A percentile compares a stretch with the other conserved stretches of the same genome.
These are phyloP conservation scores for Trichoderma gracile DNA, from an alignment of 2,329 filamentous ascomycete genomes.

Conservation along the genomic window DNA sequence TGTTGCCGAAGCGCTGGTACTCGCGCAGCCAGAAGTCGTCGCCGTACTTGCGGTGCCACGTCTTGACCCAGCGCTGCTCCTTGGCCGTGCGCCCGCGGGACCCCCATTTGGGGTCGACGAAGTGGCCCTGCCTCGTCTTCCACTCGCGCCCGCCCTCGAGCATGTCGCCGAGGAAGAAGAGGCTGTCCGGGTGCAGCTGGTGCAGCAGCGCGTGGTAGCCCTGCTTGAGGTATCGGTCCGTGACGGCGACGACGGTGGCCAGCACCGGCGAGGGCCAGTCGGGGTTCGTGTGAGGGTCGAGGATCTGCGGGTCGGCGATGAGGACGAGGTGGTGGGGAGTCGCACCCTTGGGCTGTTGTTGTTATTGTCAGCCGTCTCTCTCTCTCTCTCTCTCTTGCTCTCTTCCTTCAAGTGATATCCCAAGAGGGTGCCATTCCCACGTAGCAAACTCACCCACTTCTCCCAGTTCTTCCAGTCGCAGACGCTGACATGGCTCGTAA, in stretches of 20 bases:
- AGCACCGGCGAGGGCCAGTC: constrained; percentile 66
- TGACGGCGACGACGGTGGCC: constrained; percentile 60
- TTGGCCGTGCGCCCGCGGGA: constrained; percentile 48
- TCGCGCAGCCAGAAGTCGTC: constrained; percentile 84
- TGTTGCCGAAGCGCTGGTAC: constrained; percentile 79
- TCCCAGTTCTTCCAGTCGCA: constrained; percentile 92
- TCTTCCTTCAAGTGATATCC: too few species aligned
- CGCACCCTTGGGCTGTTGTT: constrained; percentile 67
- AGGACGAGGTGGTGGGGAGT: constrained; percentile 82
- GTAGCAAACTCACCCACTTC: constrained; percentile 69
- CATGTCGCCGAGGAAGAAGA: constrained; percentile 89
- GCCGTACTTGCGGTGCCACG: constrained; percentile 73
- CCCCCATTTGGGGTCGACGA: constrained; percentile 61
- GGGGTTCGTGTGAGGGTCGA: constrained; percentile 93
- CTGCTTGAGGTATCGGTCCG: constrained; percentile 86
- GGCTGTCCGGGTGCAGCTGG: constrained; percentile 76
- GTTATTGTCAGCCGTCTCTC: constrained; percentile 3
- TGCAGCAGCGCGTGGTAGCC: constrained; percentile 78
- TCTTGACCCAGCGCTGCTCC: constrained; percentile 59
- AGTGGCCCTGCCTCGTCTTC: constrained; percentile 67
- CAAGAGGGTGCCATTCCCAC: neutral
- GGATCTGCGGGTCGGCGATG: constrained; percentile 86
- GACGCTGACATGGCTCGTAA: constrained; percentile 65
- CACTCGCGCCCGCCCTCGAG: constrained; percentile 97
- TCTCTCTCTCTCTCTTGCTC: neutral